phyloP scores from a whole-genome alignment of 345 rosid species.

The Citrus sinensis region DNA sequence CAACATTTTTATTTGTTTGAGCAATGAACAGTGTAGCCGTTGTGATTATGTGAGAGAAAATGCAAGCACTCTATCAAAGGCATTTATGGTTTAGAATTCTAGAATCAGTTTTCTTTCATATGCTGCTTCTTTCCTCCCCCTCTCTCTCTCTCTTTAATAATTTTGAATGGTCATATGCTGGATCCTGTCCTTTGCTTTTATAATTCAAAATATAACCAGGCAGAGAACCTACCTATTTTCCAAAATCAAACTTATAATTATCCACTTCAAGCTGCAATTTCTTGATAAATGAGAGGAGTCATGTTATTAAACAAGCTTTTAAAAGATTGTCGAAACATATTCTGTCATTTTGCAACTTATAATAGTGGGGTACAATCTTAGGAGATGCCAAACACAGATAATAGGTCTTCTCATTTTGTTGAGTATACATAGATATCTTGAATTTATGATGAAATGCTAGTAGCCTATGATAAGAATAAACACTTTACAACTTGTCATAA shows the following conservation, averaged over 20 bases:
- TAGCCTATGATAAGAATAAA: background rate
- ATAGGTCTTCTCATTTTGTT: background rate
- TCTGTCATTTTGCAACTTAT: background rate
- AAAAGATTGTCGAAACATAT: background rate
- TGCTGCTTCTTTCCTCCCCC: background rate
- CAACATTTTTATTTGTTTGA: background rate
- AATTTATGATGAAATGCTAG: background rate
- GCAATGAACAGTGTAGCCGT: background rate
- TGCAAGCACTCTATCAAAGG: background rate
- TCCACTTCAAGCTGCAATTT: background rate
- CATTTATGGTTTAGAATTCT: constrained; percentile 2
- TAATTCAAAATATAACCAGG: background rate
- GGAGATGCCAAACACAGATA: background rate
- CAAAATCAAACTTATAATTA: background rate
- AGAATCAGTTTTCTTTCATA: background rate
- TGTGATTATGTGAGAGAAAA: background rate
- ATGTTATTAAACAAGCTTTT: background rate
- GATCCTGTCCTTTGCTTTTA: background rate
- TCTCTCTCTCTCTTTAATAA: too few species aligned
- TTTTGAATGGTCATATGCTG: background rate
- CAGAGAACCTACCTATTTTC: background rate
- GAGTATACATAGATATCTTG: background rate
- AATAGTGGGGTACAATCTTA: background rate
- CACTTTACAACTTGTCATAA: background rate
- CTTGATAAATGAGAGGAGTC: background rate